These are phyloP conservation scores for Rhodamnia rubescens DNA, from an alignment of 345 rosid genomes.

Conservation along the genomic window DNA sequence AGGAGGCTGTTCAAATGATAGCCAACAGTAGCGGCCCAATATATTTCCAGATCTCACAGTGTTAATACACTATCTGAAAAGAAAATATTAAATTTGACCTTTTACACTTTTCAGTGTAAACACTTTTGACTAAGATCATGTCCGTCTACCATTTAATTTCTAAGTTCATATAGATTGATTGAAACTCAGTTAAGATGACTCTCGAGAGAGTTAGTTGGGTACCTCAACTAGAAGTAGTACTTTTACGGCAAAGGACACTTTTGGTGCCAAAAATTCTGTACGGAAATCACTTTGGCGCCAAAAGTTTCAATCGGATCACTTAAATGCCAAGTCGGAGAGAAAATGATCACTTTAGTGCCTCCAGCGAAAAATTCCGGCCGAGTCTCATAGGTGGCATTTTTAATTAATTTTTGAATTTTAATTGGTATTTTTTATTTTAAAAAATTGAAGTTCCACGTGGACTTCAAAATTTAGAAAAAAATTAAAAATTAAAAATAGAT, in stretches of 20 bases:
- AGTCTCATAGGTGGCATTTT: too few relatives aligned
- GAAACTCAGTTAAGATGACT: neutral
- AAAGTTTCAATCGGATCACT: too few relatives aligned
- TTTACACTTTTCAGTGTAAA: neutral
- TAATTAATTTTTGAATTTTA: too few relatives aligned
- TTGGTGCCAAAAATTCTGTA: too few relatives aligned
- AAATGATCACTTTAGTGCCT: too few relatives aligned
- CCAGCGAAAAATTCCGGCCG: too few relatives aligned
- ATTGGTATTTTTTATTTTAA: too few relatives aligned
- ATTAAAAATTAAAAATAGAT: too few relatives aligned
- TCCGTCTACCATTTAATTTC: neutral
- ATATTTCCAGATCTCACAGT: neutral
- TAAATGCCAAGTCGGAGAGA: too few relatives aligned
- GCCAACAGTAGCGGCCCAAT: neutral
- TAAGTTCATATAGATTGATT: neutral
- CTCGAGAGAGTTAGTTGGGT: neutral
- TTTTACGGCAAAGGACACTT: neutral
- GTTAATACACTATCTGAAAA: neutral
- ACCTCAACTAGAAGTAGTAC: neutral
- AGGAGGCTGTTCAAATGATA: neutral
- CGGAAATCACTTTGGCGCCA: too few relatives aligned
- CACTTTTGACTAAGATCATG: neutral
- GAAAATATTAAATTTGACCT: neutral
- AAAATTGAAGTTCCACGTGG: too few relatives aligned
- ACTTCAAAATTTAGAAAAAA: too few relatives aligned